A percentile compares a stretch with the other conserved stretches of the same genome.
Conservation (phyloP, 345 rosid species). For the Xanthoceras sorbifolium region DNA sequence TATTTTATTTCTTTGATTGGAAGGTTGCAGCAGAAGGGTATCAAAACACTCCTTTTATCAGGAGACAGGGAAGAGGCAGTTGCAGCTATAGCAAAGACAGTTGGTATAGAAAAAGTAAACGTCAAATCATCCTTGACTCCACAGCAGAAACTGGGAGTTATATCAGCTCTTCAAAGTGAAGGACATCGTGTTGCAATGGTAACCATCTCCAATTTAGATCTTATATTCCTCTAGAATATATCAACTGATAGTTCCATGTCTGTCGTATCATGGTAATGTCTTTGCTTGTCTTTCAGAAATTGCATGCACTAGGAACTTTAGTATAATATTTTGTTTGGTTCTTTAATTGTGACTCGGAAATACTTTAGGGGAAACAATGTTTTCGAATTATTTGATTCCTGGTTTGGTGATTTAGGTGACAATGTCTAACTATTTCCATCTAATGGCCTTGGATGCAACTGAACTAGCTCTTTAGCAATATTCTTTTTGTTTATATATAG, state of each 20-base stretch:
- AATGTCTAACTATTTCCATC: background rate
- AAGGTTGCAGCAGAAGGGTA: constrained; percentile 82
- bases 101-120: constrained; percentile 64
- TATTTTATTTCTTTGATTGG: constrained; percentile 23
- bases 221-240: constrained; percentile 11
- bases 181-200: constrained; percentile 94
- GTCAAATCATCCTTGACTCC: constrained; percentile 78
- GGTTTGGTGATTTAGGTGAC: background rate
- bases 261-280: background rate
- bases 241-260: background rate
- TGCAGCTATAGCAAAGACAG: constrained; percentile 69
- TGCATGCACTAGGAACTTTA: background rate
- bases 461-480: background rate
- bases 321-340: background rate
- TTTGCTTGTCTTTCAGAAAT: background rate
- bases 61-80: constrained; percentile 99
- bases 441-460: background rate
- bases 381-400: background rate
- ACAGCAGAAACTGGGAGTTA: constrained; percentile 63
- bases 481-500: background rate
- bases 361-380: background rate
- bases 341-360: background rate
- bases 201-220: constrained; percentile 14
- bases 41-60: constrained; percentile 79
- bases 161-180: constrained; percentile 72